These are phyloP conservation scores for Prunus mume DNA, from an alignment of 306 rosid species.

Conservation along the genomic window DNA sequence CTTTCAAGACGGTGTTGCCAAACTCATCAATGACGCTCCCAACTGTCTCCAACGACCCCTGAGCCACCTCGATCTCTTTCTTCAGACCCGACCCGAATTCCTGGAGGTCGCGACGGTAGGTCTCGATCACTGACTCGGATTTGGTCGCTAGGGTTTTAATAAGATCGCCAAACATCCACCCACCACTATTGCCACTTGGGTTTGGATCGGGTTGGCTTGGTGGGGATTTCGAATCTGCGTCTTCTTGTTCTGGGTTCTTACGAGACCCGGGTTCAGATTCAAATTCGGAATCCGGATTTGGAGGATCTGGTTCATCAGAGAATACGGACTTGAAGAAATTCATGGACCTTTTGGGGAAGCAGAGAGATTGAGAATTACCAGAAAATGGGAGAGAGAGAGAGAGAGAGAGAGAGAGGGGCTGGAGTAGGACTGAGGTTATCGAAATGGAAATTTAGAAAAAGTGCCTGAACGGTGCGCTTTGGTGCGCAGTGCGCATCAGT, in stretches of 20 bases:
- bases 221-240: conserved; percentile 35
- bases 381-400: background rate
- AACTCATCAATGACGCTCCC: conserved; percentile 66
- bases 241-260: conserved; percentile 13
- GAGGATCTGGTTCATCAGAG: conserved; percentile 55
- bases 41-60: conserved; percentile 70
- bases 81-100: conserved; percentile 72
- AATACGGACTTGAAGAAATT: conserved; percentile 85
- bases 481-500: conserved; percentile 8
- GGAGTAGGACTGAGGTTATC: background rate
- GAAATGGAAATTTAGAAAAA: background rate
- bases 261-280: conserved; percentile 15
- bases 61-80: conserved; percentile 87
- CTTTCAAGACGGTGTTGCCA: conserved; percentile 69
- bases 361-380: background rate
- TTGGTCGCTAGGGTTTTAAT: conserved; percentile 51
- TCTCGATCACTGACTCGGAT: conserved; percentile 84
- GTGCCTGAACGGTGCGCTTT: background rate
- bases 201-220: conserved; percentile 9
- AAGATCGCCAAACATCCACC: conserved; percentile 81
- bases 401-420: background rate
- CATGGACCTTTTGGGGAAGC: conserved; percentile 29
- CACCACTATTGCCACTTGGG: conserved; percentile 1
- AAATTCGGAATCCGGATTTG: conserved; percentile 17
- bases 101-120: conserved; percentile 85